These are phyloP conservation scores for Capsella bursapastoris DNA, from an alignment of 345 rosid genomes.

Conservation along the genomic window DNA sequence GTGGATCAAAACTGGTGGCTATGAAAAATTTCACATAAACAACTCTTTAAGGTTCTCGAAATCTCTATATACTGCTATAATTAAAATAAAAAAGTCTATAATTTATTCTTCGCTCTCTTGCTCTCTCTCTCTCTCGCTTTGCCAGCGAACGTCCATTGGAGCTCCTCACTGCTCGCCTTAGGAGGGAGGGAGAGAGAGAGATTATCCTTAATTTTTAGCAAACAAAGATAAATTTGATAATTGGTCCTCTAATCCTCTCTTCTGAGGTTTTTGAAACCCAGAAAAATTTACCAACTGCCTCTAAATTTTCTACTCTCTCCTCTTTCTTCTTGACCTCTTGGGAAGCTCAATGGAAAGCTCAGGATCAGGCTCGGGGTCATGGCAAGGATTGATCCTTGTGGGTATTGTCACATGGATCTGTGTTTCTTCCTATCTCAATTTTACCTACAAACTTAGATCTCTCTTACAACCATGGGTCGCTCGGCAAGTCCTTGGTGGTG, in stretches of 20 bases:
- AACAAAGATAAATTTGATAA: constrained; percentile 3
- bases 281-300: not conserved
- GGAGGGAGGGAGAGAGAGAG: not conserved
- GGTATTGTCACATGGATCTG: constrained; percentile 77
- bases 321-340: constrained; percentile 4
- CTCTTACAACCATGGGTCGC: constrained; percentile 68
- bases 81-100: too few relatives aligned
- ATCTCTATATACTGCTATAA: not conserved
- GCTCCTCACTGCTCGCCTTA: constrained; percentile 32
- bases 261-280: not conserved
- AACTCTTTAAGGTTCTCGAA: not conserved
- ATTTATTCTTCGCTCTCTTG: not conserved
- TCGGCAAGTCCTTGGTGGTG: constrained; percentile 61
- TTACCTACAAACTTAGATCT: constrained; percentile 79
- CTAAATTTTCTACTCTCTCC: constrained; percentile 17
- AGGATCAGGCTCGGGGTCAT: constrained; percentile 55
- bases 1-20: constrained; percentile 43
- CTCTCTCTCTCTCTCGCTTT: constrained; percentile 46
- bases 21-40: not conserved
- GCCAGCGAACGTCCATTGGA: constrained; percentile 47
- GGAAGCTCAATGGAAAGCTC: constrained; percentile 67
- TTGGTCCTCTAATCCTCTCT: not conserved
- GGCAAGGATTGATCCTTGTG: constrained; percentile 74
- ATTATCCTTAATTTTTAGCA: not conserved
- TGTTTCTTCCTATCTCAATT: constrained; percentile 59